Evolutionary conservation across 129 eudicot genomes (phyloP).

Genomic region (Gnaphalium uliginosum): DNA sequence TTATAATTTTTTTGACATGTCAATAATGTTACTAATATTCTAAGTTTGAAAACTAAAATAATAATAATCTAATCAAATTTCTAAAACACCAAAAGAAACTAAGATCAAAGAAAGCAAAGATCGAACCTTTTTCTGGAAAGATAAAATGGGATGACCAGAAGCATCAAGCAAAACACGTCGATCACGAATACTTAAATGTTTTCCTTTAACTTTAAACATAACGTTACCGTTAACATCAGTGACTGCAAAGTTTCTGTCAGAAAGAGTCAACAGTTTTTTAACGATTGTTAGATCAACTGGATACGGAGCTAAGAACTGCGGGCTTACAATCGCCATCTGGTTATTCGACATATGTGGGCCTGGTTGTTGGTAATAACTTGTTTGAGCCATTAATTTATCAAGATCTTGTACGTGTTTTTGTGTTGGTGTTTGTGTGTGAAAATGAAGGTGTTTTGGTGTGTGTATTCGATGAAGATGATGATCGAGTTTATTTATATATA

Average conservation of each 20-base stretch:
- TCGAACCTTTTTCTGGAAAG: conserved; percentile 43
- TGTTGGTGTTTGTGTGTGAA: background rate
- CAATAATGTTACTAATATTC: too few species aligned
- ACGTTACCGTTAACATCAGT: conserved; percentile 43
- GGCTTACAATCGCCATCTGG: conserved; percentile 27
- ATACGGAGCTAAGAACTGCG: conserved; percentile 38
- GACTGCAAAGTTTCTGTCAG: conserved; percentile 34
- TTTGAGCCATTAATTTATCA: conserved; percentile 24
- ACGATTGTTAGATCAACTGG: conserved; percentile 37
- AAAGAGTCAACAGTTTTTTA: conserved; percentile 32
- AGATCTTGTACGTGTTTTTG: background rate
- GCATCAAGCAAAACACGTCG: conserved; percentile 44
- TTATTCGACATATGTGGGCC: background rate
- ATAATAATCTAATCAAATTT: background rate
- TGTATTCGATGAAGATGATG: background rate
- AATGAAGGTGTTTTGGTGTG: background rate
- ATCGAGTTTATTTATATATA: background rate
- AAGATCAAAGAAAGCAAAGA: background rate
- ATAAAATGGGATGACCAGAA: conserved; percentile 39
- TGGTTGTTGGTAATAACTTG: conserved; percentile 24
- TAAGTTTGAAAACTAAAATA: background rate
- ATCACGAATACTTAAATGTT: conserved; percentile 31
- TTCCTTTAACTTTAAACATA: conserved; percentile 38
- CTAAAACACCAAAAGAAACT: background rate
- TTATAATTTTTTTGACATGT: too few species aligned